Conservation (phyloP, 2,329 filamentous ascomycete genomes). For the Colletotrichum spinosum region DNA sequence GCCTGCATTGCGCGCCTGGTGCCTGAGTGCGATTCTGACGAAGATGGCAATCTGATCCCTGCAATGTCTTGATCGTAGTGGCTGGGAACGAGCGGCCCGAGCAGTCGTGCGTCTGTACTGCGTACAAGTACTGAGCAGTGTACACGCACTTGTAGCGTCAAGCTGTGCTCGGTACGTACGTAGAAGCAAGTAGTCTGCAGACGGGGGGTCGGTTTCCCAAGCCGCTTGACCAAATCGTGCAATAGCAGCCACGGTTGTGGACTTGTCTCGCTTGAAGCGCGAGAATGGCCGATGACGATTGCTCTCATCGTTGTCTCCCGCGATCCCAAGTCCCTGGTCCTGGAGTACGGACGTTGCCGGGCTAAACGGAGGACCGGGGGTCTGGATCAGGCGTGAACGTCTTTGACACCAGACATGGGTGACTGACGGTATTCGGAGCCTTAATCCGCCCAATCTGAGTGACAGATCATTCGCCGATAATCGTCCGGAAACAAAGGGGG, state of each 20-base stretch:
- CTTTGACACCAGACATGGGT: background rate
- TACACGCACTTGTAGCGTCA: no score
- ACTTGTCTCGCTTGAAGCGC: background rate
- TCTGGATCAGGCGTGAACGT: slow-evolving; percentile 5
- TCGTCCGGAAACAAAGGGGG: slow-evolving; percentile 8
- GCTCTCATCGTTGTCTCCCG: background rate
- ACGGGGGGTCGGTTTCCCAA: no score
- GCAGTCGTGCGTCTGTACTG: no score
- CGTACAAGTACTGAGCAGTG: no score
- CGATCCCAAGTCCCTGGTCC: slow-evolving; percentile 19
- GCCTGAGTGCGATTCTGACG: no score
- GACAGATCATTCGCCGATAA: slow-evolving; percentile 8
- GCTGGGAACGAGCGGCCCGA: no score
- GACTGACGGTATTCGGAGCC: background rate
- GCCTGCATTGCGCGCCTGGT: no score
- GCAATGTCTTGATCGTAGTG: no score
- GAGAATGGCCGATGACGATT: background rate
- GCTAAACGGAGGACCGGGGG: background rate
- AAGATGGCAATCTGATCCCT: no score
- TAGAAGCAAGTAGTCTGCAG: no score
- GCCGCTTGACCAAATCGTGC: no score
- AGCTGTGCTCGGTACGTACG: no score
- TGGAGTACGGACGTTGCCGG: background rate
- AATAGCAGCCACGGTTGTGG: background rate
- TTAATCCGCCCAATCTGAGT: slow-evolving; percentile 14